Evolutionary conservation across 2,329 filamentous ascomycete species (phyloP), one percentile per base, ranked within the genome.

Genomic region (Penicillium sp.): DNA sequence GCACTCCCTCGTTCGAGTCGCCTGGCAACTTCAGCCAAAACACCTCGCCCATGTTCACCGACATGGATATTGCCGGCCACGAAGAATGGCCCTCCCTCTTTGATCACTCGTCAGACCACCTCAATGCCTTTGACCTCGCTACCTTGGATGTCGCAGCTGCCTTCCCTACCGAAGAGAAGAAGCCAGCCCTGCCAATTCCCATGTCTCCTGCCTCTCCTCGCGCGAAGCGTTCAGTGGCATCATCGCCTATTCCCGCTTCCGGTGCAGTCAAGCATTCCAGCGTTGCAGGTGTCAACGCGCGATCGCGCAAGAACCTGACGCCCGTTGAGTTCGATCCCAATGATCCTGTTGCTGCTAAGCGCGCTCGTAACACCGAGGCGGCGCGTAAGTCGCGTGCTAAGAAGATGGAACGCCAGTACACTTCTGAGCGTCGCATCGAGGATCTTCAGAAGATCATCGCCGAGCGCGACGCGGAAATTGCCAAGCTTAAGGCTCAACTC

Each of bases 301-400:
- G 90, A 65, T 88, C 89, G 73, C 89, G 90, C 71, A 93, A 93
- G 82, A 87, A 89, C 62, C 80, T 96, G 55, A 88, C 89, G 62
- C 87, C 88, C 7, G 93, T 96, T 72, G 79, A 89, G 60, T 84
- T 92, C 38, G 90, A 97, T 66, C 84, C 87, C 0, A 78, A 68
- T 42, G 93, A 97, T 69, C 84, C 84, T 10, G 74, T 89, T n/a
- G 91, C 91, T 21, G 85, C 93, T 82, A 97, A 97, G 86, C 90
- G 93, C 74, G 93, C 92, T 50, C 89, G 92, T 66, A 97, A 97
- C 75, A 96, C 92, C 9, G 84, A 95, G 74, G 93, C 93, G 19
- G 93, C 93, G 68, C 91, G 93, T 65, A 96, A 96, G 79, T 96
- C 92, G 59, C 88, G 93, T 52, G 88, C 91, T 70, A 88, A 91